Percentiles rank a stretch among this genome's conserved stretches.
phyloP scores from a whole-genome alignment of 805 yeast genomes.

The Grigorovia jiainica region DNA sequence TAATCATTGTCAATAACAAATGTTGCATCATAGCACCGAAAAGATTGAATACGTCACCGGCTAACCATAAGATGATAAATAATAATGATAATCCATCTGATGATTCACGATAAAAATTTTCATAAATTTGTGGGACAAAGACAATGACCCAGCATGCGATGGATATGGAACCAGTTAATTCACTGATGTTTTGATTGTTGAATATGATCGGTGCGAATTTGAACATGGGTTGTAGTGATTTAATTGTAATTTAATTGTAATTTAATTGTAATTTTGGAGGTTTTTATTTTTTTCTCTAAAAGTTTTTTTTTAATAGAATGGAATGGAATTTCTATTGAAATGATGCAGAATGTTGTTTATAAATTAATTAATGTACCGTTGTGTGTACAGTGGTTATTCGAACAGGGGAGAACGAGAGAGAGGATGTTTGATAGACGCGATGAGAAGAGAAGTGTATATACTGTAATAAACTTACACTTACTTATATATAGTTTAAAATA shows the following conservation, averaged over 20 bases:
- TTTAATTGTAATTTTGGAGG: neutral
- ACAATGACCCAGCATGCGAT: conserved; percentile 97
- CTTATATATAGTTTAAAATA: no score
- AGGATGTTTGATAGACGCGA: no score
- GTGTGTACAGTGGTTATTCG: no score
- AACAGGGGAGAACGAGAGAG: no score
- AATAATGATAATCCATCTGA: conserved; percentile 84
- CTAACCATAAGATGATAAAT: conserved; percentile 83
- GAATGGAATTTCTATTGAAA: no score
- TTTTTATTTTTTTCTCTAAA: neutral
- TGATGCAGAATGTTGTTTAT: no score
- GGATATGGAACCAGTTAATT: conserved; percentile 70
- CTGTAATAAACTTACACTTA: no score
- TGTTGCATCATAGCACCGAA: conserved; percentile 86
- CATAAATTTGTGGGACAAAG: conserved; percentile 93
- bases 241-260: neutral
- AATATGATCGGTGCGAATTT: conserved; percentile 41
- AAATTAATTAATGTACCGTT: neutral
- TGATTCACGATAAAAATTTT: conserved; percentile 74
- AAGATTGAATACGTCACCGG: conserved; percentile 90
- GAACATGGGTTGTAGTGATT: conserved; percentile 4
- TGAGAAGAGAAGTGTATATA: no score
- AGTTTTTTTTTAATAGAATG: no score
- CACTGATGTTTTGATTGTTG: conserved; percentile 64
- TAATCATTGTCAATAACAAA: conserved; percentile 88